Evolutionary conservation across 768 basidiomycete species (phyloP).

Genomic region (Suillus fuscotomentosus): DNA sequence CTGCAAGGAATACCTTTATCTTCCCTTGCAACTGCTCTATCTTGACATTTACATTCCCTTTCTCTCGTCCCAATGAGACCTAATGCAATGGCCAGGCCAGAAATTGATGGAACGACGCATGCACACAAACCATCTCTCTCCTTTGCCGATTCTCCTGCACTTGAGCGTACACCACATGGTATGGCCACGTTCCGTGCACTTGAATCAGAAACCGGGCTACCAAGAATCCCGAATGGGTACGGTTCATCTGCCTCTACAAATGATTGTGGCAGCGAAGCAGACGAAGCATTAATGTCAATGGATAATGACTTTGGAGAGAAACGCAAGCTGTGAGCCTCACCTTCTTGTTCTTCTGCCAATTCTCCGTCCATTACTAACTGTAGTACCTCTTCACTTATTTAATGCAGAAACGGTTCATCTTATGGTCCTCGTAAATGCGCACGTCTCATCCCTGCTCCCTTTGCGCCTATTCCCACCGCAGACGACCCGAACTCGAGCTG

Average conservation of each 20-base stretch:
- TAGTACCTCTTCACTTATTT: slow-evolving; percentile 22
- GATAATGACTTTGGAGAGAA: slow-evolving; percentile 52
- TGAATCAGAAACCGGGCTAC: slow-evolving; percentile 41
- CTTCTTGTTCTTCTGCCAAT: neutral
- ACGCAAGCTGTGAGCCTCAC: slow-evolving; percentile 52
- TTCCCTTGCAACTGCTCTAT: slow-evolving; percentile 51
- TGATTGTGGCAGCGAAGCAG: slow-evolving; percentile 37
- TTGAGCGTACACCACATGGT: slow-evolving; percentile 66
- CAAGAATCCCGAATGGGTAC: slow-evolving; percentile 30
- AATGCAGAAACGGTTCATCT: slow-evolving; percentile 29
- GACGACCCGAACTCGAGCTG: slow-evolving; percentile 57
- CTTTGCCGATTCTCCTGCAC: slow-evolving; percentile 67
- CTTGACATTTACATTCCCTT: slow-evolving; percentile 17
- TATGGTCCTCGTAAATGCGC: slow-evolving; percentile 61
- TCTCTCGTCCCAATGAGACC: slow-evolving; percentile 19
- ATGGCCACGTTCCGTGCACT: slow-evolving; percentile 69
- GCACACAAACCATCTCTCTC: slow-evolving; percentile 41
- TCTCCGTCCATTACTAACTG: neutral
- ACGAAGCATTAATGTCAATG: slow-evolving; percentile 28
- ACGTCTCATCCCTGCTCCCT: slow-evolving; percentile 36
- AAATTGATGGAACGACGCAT: slow-evolving; percentile 39
- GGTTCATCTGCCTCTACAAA: slow-evolving; percentile 11
- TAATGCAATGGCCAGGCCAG: slow-evolving; percentile 42
- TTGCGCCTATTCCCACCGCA: slow-evolving; percentile 29
- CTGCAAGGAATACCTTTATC: slow-evolving; percentile 76